These are phyloP conservation scores for Yamadazyma sp. DNA, from an alignment of 805 yeast genomes.

Conservation along the genomic window DNA sequence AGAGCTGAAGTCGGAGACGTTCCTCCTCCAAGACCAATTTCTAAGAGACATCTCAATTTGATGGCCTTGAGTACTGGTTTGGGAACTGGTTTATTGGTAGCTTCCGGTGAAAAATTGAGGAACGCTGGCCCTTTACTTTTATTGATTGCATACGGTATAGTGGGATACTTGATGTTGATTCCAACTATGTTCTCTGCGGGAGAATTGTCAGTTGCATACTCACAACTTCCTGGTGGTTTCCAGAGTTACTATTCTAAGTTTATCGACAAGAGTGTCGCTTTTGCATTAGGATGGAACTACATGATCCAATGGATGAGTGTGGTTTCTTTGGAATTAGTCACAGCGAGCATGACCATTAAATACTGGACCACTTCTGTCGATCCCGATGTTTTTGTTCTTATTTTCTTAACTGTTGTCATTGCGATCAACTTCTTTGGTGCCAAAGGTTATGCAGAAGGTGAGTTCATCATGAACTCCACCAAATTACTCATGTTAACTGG, in stretches of 20 bases:
- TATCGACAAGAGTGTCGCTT: constrained; percentile 56
- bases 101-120: constrained; percentile 35
- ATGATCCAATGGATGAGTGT: constrained; percentile 64
- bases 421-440: constrained; percentile 47
- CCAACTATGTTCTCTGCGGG: constrained; percentile 44
- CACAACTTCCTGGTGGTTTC: constrained; percentile 61
- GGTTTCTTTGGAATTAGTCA: constrained; percentile 62
- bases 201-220: constrained; percentile 58
- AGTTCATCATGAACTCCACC: constrained; percentile 37
- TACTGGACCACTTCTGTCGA: constrained; percentile 53
- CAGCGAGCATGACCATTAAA: constrained; percentile 60
- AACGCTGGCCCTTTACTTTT: constrained; percentile 40
- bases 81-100: constrained; percentile 46
- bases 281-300: constrained; percentile 63
- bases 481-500: constrained; percentile 40
- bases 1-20: constrained; percentile 21
- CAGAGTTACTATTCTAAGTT: constrained; percentile 55
- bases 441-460: constrained; percentile 48
- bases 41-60: constrained; percentile 28
- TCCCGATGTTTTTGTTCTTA: constrained; percentile 57
- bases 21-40: constrained; percentile 19
- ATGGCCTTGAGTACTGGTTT: constrained; percentile 37
- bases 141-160: constrained; percentile 32
- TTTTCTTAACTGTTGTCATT: constrained; percentile 48
- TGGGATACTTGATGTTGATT: constrained; percentile 33